phyloP scores from a whole-genome alignment of 352 stramenopile species.

The Phytopythium cucurbitacearum region DNA sequence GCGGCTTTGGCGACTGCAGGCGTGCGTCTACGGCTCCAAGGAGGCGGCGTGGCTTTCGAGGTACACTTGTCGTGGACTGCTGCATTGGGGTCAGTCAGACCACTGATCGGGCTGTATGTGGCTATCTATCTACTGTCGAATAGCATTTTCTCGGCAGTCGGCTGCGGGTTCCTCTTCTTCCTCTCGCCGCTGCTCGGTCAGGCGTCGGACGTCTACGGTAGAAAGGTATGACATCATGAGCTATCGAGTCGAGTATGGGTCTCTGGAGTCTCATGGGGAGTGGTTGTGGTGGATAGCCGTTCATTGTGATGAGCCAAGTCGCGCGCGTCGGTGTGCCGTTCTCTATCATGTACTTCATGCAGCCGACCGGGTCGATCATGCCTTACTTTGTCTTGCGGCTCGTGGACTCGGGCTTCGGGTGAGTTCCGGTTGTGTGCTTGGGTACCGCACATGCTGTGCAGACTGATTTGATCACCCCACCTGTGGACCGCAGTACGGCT shows the following conservation, averaged over 20 bases:
- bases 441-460: background rate
- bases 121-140: background rate
- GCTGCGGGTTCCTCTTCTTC: conserved; percentile 57
- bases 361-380: conserved; percentile 44
- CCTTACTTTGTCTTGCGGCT: conserved; percentile 61
- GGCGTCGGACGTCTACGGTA: conserved; percentile 67
- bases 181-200: conserved; percentile 68
- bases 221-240: conserved; percentile 41
- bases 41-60: conserved; percentile 70
- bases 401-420: conserved; percentile 56
- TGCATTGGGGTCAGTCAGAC: background rate
- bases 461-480: background rate
- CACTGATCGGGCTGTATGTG: background rate
- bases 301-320: conserved; percentile 64
- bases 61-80: conserved; percentile 13
- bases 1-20: conserved; percentile 12
- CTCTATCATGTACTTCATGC: conserved; percentile 64
- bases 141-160: conserved; percentile 64
- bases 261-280: conserved; percentile 2
- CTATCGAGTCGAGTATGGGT: background rate
- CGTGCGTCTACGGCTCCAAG: conserved; percentile 60
- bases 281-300: conserved; percentile 27
- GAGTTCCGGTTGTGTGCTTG: conserved; percentile 2
- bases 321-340: conserved; percentile 59
- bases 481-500: conserved; percentile 27